Base-by-base conservation (phyloP, 2,329 filamentous ascomycete genomes). In the Xylaria polymorpha region DNA sequence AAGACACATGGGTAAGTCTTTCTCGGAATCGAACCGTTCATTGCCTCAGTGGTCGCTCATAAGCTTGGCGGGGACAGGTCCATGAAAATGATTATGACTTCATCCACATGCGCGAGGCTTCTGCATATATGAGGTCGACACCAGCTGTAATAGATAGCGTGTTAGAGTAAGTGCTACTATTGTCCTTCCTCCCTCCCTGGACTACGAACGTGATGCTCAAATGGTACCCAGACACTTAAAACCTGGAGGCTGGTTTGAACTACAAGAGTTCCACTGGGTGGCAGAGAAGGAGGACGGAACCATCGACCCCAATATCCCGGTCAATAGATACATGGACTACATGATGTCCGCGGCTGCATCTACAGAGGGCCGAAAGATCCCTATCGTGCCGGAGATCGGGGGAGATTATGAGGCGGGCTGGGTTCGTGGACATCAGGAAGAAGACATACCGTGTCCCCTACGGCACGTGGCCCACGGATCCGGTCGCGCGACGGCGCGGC, bases 391-490 rank as follows among this genome's bases (percentile, higher is more conserved):
- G n/a, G 75, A 76, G 44, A 74, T 76, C n/a, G 60, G 74, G 75
- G 14, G 72, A 76, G 6, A 68, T 73, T 50, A 70, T 73, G 70
- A 59, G 61, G 61, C 29, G 53, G 20, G 81, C 81, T 1, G 84
- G 83, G 0, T 85, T 83, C 56, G 74, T 79, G 20, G 80, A 84
- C 62, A 75, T 85, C 3, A 74, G 75, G 4, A 79, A 81, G 35
- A 73, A 76, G 20, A 76, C 78, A 8, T 79, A 81, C 71, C 83
- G 85, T 73, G 77, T 86, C 10, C 85, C 86, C 0, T 80, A 84
- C 7, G 84, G 83, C 18, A 76, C 78, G 0, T 88, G 85, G 86
- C 79, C 85, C 0, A 81, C 77, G 58, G 82, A 87, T 59, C 76
- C 79, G 22, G 81, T 79, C 15, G 78, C 85, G 50, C 85, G 84